A percentile compares a stretch with the other conserved stretches of the same genome.
phyloP scores from a whole-genome alignment of 1,284 basidiomycete species.

The Puccinia horiana region DNA sequence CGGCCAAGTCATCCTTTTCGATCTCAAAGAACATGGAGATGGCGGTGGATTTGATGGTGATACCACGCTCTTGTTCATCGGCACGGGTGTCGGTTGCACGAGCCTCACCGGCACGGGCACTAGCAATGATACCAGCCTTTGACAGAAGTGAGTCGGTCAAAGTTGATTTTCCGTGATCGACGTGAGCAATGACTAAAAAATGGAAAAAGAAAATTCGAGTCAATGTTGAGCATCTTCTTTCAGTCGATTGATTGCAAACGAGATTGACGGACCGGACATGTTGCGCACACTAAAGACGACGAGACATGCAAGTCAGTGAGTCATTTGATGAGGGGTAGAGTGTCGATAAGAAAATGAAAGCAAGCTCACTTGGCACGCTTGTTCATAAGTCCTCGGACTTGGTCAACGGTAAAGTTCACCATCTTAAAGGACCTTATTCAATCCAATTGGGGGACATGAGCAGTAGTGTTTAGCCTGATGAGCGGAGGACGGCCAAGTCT shows the following conservation, averaged over 20 bases:
- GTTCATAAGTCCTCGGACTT: conserved; percentile 50
- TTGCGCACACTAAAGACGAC: conserved; percentile 51
- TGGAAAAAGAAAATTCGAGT: not conserved
- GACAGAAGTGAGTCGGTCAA: conserved; percentile 98
- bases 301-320: conserved; percentile 38
- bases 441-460: not conserved
- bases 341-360: not conserved
- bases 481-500: not conserved
- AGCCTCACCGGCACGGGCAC: conserved; percentile 91
- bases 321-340: not conserved
- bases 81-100: conserved; percentile 97
- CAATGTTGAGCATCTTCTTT: not conserved
- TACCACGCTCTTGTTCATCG: conserved; percentile 99
- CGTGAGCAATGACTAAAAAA: conserved; percentile 58
- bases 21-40: conserved; percentile 99
- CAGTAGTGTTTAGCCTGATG: not conserved
- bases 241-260: not conserved
- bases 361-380: conserved; percentile 50
- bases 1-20: conserved; percentile 77
- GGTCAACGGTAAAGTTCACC: conserved; percentile 51
- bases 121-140: conserved; percentile 99
- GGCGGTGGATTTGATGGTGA: conserved; percentile 99
- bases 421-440: conserved; percentile 46
- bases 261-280: conserved; percentile 44
- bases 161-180: conserved; percentile 99